Base-by-base conservation (phyloP, 352 stramenopile species). In the Pythium grandisporangium region DNA sequence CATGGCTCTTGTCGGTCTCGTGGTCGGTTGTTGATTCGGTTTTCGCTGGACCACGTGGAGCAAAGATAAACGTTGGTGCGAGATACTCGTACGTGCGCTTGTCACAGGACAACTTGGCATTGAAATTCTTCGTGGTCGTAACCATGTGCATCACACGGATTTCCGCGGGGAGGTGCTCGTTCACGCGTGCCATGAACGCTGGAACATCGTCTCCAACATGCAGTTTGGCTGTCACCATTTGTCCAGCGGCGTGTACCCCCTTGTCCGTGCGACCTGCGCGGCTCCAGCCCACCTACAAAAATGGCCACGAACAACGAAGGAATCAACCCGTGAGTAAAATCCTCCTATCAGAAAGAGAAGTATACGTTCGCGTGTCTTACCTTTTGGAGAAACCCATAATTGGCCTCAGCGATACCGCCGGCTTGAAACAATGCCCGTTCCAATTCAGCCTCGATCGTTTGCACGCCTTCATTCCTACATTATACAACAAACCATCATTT, bases 1-100 rank as follows among this genome's bases (percentile, higher is more conserved):
- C 26, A 33, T 29, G 30, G 37, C 35, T 30, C 11, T 25, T 33
- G 10, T 16, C 30, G 38, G 20, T 56, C 30, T 42, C 51, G n/a
- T n/a, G 4, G 23, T 35, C 2, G 40, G 5, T 0, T 19, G 38
- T 2, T 17, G n/a, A 30, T 21, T 14, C 7, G 43, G 47, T 5
- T 32, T 30, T 3, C 16, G 4, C 35, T 45, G 27, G 19, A 36
- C 30, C 41, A 24, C 68, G 66, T 24, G 64, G 66, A 12, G 50
- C 60, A 44, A 96, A 91, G 34, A 95, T 86, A 52, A 93, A 95
- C 22, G 84, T 94, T 19, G 86, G 86, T 17, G 86, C 71, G 0
- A 95, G 52, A 51, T 96, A 96, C 60, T 95, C 84, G 49, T 96
- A 96, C 30, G 75, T 91, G 36, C 86, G 73, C 54, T 89, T 69